Base-by-base conservation (phyloP, 352 stramenopile genomes). In the Phytophthora crassamura region DNA sequence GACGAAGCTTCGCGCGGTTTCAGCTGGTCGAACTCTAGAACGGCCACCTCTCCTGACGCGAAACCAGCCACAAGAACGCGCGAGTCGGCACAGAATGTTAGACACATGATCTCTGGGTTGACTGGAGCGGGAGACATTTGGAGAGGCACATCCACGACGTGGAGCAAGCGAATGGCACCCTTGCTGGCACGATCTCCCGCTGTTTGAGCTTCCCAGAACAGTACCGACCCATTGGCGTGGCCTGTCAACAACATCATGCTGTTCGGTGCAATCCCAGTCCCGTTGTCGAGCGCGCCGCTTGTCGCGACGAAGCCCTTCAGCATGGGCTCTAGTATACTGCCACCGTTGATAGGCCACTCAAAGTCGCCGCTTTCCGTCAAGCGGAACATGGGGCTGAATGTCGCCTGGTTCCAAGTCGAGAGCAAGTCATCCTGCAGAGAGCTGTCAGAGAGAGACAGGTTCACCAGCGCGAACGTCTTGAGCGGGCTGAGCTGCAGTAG, bases 321-420 rank as follows among this genome's bases (percentile, higher is more conserved):
- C 49, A 86, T 58, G 1, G 86, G 80, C 38, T 92, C 77, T 2
- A 79, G 35, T 22, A 89, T 48, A 25, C 65, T 84, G 7, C 84
- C 84, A 1, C 86, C 86, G n/a, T 84, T 88, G 40, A 92, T 74
- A 1, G 86, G 86, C 80, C 80, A 91, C 20, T 88, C 79, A 72
- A 88, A 90, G n/a, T 88, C 81, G 9, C 78, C 72, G 16, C 48
- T 73, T 22, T 73, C 46, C 30, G 59, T 61, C 25, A 86, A 28
- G 14, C 61, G 62, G 8, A 68, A 67, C 25, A 83, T 60, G 7
- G 72, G 58, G 47, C 85, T 77, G 28, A 70, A 71, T 43, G 49
- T 81, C 54, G 39, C 69, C 74, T 57, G 76, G 39, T 72, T 45
- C 71, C 54, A 84, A 0, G 74, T 75, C 30, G 64, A 66, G 9